A percentile compares a stretch with the other conserved stretches of the same genome.
Conservation (phyloP, 257 asterid species). For the Salvia miltiorrhiza region DNA sequence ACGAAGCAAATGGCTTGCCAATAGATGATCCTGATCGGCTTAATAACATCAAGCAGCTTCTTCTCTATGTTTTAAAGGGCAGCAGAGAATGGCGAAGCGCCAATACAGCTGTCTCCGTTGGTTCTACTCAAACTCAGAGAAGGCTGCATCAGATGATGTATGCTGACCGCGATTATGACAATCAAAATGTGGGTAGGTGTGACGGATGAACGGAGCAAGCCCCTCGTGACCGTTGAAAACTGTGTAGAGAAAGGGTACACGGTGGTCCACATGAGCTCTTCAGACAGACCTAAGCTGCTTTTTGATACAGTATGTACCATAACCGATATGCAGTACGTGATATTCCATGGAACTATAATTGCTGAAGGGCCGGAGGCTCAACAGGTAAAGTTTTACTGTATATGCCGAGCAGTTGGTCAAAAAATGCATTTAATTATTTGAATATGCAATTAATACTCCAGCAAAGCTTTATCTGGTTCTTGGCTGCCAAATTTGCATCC, state of each 20-base stretch:
- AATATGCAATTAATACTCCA: not conserved
- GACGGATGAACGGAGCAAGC: constrained; percentile 25
- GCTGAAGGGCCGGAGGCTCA: constrained; percentile 56
- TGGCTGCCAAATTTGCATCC: not conserved
- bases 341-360: constrained; percentile 54
- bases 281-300: constrained; percentile 61
- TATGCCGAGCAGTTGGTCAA: no score
- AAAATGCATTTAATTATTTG: not conserved
- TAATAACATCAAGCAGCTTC: constrained; percentile 58
- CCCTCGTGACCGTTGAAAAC: constrained; percentile 42
- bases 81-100: constrained; percentile 60
- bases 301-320: constrained; percentile 67
- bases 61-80: constrained; percentile 60
- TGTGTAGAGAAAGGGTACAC: constrained; percentile 53
- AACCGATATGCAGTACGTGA: constrained; percentile 68
- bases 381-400: constrained; percentile 35
- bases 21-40: constrained; percentile 62
- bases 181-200: constrained; percentile 8
- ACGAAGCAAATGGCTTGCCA: constrained; percentile 49
- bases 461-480: constrained; percentile 1
- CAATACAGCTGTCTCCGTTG: constrained; percentile 66
- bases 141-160: constrained; percentile 90
- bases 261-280: constrained; percentile 43
- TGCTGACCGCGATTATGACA: constrained; percentile 63
- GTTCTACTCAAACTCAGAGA: constrained; percentile 66